These are phyloP conservation scores for Cucurbita pepo DNA, from an alignment of 306 rosid species.

Conservation along the genomic window DNA sequence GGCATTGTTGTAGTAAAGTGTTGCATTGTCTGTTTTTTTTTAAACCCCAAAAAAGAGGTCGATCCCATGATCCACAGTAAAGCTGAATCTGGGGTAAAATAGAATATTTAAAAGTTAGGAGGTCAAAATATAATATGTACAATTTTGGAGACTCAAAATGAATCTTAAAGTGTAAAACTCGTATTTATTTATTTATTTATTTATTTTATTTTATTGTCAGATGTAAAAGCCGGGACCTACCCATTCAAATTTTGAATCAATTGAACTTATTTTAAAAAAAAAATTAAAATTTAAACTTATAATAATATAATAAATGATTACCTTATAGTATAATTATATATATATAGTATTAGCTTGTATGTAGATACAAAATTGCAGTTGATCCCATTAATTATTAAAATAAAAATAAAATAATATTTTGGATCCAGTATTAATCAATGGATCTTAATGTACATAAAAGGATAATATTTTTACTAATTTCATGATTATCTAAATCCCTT, in stretches of 20 bases:
- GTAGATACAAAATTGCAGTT: not conserved
- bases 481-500: not conserved
- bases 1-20: not conserved
- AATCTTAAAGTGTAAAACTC: too few species aligned
- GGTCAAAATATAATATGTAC: too few species aligned
- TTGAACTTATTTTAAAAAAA: too few species aligned
- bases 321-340: too few species aligned
- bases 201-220: too few species aligned
- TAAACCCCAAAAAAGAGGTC: not conserved
- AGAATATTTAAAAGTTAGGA: too few species aligned
- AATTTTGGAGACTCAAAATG: too few species aligned
- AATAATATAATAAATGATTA: too few species aligned
- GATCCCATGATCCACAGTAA: not conserved
- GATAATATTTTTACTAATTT: not conserved
- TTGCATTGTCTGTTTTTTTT: not conserved
- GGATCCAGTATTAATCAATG: not conserved
- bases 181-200: too few species aligned
- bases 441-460: not conserved
- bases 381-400: not conserved
- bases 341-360: not conserved
- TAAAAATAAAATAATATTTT: not conserved
- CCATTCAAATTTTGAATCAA: too few species aligned
- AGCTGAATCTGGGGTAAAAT: not conserved
- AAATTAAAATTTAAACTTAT: too few species aligned
- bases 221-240: too few species aligned